phyloP scores from a whole-genome alignment of 1,139 yeast species.

The Geotrichum carabidarum region DNA sequence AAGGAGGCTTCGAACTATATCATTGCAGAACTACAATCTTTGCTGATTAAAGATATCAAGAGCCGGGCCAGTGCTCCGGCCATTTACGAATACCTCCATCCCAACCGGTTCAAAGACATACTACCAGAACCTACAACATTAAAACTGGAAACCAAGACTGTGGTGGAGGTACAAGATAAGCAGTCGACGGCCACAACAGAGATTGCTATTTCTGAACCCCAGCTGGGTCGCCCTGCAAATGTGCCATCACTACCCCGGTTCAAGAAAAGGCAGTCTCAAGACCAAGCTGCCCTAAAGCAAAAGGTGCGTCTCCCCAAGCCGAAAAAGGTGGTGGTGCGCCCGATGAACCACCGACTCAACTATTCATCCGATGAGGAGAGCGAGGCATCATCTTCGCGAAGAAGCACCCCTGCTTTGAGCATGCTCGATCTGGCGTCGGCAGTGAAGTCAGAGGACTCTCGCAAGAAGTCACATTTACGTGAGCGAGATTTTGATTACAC shows the following conservation, averaged over 20 bases:
- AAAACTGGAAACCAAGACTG: slow-evolving; percentile 20
- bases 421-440: slow-evolving; percentile 22
- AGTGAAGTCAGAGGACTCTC: background rate
- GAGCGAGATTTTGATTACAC: slow-evolving; percentile 24
- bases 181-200: slow-evolving; percentile 24
- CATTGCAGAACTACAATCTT: slow-evolving; percentile 57
- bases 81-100: slow-evolving; percentile 57
- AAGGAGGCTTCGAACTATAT: slow-evolving; percentile 59
- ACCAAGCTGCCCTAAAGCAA: background rate
- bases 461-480: background rate
- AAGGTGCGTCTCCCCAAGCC: slow-evolving; percentile 25
- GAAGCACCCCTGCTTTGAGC: slow-evolving; percentile 33
- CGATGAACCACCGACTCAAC: slow-evolving; percentile 71
- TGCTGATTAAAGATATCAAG: slow-evolving; percentile 65
- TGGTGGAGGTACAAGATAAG: slow-evolving; percentile 22
- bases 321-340: slow-evolving; percentile 40
- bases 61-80: slow-evolving; percentile 71
- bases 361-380: slow-evolving; percentile 48
- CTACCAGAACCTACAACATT: slow-evolving; percentile 20
- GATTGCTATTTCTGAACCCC: slow-evolving; percentile 27
- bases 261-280: slow-evolving; percentile 39
- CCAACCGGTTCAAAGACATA: slow-evolving; percentile 53
- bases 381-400: slow-evolving; percentile 38
- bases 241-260: slow-evolving; percentile 46
- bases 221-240: background rate